Evolutionary conservation across 176 grass and related monocot species (phyloP).

Genomic region (Stipa capillata): DNA sequence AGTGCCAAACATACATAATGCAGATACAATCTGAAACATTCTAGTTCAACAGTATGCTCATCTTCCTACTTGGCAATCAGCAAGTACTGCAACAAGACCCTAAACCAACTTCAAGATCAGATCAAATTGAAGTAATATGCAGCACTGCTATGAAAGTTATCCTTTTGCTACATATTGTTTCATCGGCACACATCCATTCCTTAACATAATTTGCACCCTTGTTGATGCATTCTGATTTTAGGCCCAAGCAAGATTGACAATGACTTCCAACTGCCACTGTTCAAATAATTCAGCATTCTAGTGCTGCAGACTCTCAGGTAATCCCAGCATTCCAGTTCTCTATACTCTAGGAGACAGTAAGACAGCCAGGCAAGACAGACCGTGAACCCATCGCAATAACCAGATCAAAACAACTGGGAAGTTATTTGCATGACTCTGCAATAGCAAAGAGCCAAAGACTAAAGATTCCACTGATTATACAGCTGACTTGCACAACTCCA

Average conservation of each 20-base stretch:
- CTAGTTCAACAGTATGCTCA: not conserved
- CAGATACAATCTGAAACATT: not conserved
- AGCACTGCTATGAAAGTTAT: not conserved
- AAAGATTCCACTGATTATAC: not conserved
- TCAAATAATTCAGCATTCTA: not conserved
- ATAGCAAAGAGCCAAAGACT: not conserved
- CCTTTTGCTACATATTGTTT: not conserved
- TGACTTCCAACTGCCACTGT: not conserved
- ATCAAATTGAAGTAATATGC: not conserved
- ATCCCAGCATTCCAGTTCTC: not conserved
- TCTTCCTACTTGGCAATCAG: not conserved
- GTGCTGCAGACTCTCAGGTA: not conserved
- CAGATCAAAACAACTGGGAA: not conserved
- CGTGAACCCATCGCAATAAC: not conserved
- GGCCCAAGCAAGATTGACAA: not conserved
- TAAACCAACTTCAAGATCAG: conserved; percentile 3
- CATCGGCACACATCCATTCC: not conserved
- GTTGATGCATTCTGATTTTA: not conserved
- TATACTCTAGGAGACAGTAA: not conserved
- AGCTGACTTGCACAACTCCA: not conserved
- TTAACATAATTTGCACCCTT: not conserved
- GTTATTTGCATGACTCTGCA: not conserved
- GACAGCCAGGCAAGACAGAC: not conserved
- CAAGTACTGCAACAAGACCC: not conserved
- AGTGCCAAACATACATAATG: not conserved